A percentile compares a stretch with the other conserved stretches of the same genome.
These are phyloP conservation scores for Mortierella sp. DNA, from an alignment of 371 early-diverging fungal species.

Conservation along the genomic window DNA sequence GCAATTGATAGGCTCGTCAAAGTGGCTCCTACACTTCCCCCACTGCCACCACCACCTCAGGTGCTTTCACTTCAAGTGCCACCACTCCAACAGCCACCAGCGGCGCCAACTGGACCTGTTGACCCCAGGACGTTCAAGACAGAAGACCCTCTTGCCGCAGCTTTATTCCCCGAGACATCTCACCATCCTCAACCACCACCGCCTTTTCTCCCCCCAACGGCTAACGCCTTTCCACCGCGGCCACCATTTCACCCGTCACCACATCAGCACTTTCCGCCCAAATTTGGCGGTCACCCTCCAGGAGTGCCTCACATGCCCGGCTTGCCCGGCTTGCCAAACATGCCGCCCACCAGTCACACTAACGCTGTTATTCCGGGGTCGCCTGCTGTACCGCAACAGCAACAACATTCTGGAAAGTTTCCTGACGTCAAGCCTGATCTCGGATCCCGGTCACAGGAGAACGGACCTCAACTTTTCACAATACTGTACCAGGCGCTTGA, in stretches of 20 bases:
- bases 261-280: conserved; percentile 7
- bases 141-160: conserved; percentile 31
- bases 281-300: conserved; percentile 16
- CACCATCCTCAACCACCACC: not conserved
- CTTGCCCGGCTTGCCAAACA: conserved; percentile 33
- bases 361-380: not conserved
- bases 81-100: not conserved
- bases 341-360: conserved; percentile 31
- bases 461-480: conserved; percentile 26
- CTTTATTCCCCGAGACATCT: conserved; percentile 23
- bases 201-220: not conserved
- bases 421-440: conserved; percentile 9
- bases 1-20: not conserved
- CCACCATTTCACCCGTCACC: conserved; percentile 15
- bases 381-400: conserved; percentile 7
- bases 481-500: conserved; percentile 40
- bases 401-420: not conserved
- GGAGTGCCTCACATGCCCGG: conserved; percentile 16
- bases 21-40: not conserved
- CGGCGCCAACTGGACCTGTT: not conserved
- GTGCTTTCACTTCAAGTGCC: not conserved
- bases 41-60: not conserved
- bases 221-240: not conserved
- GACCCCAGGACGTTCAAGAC: conserved; percentile 19
- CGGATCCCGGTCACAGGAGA: conserved; percentile 10